Evolutionary conservation across 176 grass and related monocot species (phyloP).

Genomic region (Saccharum officinarum): DNA sequence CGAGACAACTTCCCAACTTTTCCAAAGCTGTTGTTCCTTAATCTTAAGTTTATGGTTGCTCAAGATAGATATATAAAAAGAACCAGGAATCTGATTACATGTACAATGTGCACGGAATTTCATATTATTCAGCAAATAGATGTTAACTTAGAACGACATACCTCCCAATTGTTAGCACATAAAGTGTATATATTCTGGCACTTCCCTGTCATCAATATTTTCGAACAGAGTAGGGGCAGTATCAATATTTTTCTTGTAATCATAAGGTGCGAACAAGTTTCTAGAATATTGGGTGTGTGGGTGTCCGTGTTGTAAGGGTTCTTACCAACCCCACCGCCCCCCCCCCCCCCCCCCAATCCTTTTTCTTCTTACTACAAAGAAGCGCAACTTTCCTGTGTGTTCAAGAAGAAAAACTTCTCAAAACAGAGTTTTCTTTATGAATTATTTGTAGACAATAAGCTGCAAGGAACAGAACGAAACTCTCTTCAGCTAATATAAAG

Average conservation of each 20-base stretch:
- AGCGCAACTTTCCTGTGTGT: no score
- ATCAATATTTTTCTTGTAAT: background rate
- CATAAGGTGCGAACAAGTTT: background rate
- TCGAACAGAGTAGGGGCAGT: background rate
- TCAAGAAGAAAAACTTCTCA: background rate
- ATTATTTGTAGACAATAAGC: background rate
- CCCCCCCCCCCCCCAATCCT: no score
- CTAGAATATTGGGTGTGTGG: background rate
- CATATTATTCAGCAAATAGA: background rate
- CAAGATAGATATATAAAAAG: slow-evolving; percentile 9
- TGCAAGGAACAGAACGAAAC: background rate
- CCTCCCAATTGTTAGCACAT: background rate
- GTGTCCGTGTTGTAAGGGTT: background rate
- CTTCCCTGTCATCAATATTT: background rate
- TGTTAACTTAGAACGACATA: background rate
- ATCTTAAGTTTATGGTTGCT: background rate
- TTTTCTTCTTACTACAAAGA: no score
- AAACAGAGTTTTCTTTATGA: background rate
- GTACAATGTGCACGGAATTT: background rate
- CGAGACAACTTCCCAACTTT: background rate
- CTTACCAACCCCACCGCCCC: no score
- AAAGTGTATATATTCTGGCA: background rate
- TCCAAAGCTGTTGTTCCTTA: background rate
- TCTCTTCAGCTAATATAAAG: background rate
- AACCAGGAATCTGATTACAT: background rate